phyloP scores from a whole-genome alignment of 495 filamentous ascomycete species.

The Xylona heveae region DNA sequence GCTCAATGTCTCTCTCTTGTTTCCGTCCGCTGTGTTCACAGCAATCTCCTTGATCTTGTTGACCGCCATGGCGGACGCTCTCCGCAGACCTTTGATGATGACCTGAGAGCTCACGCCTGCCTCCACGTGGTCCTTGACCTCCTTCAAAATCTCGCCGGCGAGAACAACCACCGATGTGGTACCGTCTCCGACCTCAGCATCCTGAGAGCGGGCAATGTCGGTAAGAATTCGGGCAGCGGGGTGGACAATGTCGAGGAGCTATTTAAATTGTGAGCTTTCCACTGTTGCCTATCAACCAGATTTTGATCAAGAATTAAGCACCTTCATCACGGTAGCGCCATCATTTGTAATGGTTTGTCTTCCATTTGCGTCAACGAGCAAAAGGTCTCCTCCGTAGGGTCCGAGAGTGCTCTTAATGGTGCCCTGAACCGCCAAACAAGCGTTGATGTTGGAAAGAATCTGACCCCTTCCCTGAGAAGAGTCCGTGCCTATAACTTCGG shows the following conservation, averaged over 20 bases:
- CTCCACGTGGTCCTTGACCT: slow-evolving; percentile 85
- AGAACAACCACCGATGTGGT: slow-evolving; percentile 93
- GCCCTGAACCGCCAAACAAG: slow-evolving; percentile 88
- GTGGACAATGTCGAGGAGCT: slow-evolving; percentile 97
- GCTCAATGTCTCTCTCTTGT: slow-evolving; percentile 70
- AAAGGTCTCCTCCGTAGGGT: slow-evolving; percentile 91
- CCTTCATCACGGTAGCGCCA: slow-evolving; percentile 98
- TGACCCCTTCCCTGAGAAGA: slow-evolving; percentile 92
- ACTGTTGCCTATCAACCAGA: background rate
- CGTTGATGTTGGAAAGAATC: slow-evolving; percentile 96
- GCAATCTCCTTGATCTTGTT: slow-evolving; percentile 98
- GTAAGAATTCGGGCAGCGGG: slow-evolving; percentile 94
- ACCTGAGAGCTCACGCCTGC: slow-evolving; percentile 93
- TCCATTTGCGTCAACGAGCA: slow-evolving; percentile 90
- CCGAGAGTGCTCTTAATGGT: slow-evolving; percentile 90
- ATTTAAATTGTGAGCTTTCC: slow-evolving; percentile 8
- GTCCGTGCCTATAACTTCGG: slow-evolving; percentile 85
- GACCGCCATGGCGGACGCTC: slow-evolving; percentile 76
- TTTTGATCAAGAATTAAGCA: slow-evolving; percentile 12
- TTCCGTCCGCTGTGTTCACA: slow-evolving; percentile 63
- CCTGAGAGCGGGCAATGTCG: slow-evolving; percentile 95
- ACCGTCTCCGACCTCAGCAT: slow-evolving; percentile 95
- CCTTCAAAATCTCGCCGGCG: slow-evolving; percentile 90
- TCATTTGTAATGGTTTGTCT: slow-evolving; percentile 96
- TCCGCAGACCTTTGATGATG: slow-evolving; percentile 88